These are phyloP conservation scores for Globisporangium iwayamae DNA, from an alignment of 352 stramenopile genomes.

Conservation along the genomic window DNA sequence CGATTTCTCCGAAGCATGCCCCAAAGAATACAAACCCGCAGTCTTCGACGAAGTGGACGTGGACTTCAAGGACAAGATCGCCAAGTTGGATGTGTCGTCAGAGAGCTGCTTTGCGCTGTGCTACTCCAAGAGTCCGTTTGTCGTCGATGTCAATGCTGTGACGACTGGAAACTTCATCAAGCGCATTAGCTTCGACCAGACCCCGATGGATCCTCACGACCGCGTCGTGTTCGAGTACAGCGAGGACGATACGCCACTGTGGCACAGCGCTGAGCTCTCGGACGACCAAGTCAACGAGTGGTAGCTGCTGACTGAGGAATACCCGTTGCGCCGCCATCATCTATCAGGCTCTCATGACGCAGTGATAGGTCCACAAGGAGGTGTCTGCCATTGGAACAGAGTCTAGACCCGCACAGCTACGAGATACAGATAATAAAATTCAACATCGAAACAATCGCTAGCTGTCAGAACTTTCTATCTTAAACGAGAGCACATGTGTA, in stretches of 20 bases:
- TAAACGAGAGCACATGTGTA: too few relatives aligned
- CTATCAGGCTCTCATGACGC: neutral
- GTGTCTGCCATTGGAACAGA: neutral
- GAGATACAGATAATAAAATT: neutral
- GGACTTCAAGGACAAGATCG: neutral
- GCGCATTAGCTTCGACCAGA: neutral
- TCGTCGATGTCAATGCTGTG: slow-evolving; percentile 1
- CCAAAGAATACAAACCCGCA: neutral
- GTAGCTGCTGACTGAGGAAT: neutral
- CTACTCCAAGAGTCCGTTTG: neutral
- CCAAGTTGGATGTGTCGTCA: neutral
- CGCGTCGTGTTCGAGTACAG: neutral
- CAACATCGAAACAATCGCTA: neutral
- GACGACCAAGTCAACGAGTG: neutral
- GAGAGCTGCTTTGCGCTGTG: neutral
- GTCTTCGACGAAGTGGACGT: neutral
- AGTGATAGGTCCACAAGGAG: neutral
- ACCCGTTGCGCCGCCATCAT: neutral
- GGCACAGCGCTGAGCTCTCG: neutral
- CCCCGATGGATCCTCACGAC: neutral
- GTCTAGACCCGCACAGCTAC: neutral
- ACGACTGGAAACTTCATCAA: neutral
- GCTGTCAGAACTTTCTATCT: neutral
- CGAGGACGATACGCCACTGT: neutral
- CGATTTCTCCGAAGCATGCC: neutral